phyloP scores from a whole-genome alignment of 2,329 filamentous ascomycete species.

The Sarocladium strictum region DNA sequence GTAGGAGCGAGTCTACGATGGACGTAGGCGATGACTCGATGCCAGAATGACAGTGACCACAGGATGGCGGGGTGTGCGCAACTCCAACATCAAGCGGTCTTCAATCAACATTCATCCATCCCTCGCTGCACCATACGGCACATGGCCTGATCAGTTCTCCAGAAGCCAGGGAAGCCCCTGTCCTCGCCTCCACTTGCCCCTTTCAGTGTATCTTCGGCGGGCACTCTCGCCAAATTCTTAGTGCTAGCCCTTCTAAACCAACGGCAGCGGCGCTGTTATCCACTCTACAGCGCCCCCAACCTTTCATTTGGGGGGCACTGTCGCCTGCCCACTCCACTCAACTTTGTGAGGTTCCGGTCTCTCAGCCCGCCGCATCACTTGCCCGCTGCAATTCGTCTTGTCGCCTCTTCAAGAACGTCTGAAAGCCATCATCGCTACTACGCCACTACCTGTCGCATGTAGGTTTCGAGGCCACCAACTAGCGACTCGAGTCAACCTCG shows the following conservation, averaged over 20 bases:
- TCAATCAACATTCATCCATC: neutral
- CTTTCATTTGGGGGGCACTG: neutral
- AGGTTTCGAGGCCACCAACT: neutral
- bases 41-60: too few species aligned
- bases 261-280: too few species aligned
- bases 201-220: neutral
- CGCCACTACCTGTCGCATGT: neutral
- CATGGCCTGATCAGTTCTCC: neutral
- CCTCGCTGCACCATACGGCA: neutral
- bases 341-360: neutral
- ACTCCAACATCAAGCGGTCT: too few species aligned
- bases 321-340: constrained; percentile 1
- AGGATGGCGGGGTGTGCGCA: too few species aligned
- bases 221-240: neutral
- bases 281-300: too few species aligned
- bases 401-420: neutral
- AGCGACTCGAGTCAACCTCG: neutral
- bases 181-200: constrained; percentile 2
- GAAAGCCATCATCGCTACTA: neutral
- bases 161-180: neutral
- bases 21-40: too few species aligned
- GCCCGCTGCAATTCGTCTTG: too few species aligned
- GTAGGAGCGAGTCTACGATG: too few species aligned
- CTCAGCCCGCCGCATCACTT: neutral
- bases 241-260: neutral